Base-by-base conservation (phyloP, 257 asterid species). In the Rhazya stricta region DNA sequence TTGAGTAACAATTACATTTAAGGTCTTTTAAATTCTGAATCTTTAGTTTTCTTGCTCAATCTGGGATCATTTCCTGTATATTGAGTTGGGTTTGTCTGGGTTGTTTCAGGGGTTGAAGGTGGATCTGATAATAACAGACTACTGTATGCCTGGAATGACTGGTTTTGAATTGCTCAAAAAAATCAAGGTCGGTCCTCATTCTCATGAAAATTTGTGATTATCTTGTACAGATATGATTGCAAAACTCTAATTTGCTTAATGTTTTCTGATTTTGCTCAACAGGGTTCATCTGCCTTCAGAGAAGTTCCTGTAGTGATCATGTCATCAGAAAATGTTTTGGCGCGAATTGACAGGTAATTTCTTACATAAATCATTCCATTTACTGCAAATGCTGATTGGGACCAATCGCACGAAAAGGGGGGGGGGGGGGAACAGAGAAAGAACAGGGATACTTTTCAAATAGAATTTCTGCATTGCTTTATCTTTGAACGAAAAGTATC, bases 61-160 rank as follows among this genome's bases (percentile, higher is more conserved):
- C 41, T 67, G 29, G 70, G 16, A 12, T 60, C 6, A 37, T 53
- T 9, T 23, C 11, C 18, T 27, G 54, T 58, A 67, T 32, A 36
- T 67, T 73, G 51, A 27, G 74, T 23, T 71, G 75, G 15, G 11
- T 58, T 72, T 42, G 11, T 75, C 45, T 74, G 37, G 32, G 34
- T 73, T 69, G 41, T 83, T 73, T n/a, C 58, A 93, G 97, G 96
- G 85, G 16, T 83, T 91, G 78, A 93, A 93, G 87, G 98, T 93
- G 73, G 96, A 93, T 85, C 82, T 93, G 86, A 84, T 93, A 60
- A 93, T 93, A 11, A 93, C 98, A 65, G 98, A 93, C 78, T 93
- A 93, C 63, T 93, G 93, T 82, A 93, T 93, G 98, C 98, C 98
- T 77, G 98, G 89, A 80, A 93, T 93, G 98, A 91, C 96, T 72